A percentile compares a stretch with the other conserved stretches of the same genome.
Evolutionary conservation across 257 asterid species (phyloP).

Genomic region (Gynochthodes officinalis): DNA sequence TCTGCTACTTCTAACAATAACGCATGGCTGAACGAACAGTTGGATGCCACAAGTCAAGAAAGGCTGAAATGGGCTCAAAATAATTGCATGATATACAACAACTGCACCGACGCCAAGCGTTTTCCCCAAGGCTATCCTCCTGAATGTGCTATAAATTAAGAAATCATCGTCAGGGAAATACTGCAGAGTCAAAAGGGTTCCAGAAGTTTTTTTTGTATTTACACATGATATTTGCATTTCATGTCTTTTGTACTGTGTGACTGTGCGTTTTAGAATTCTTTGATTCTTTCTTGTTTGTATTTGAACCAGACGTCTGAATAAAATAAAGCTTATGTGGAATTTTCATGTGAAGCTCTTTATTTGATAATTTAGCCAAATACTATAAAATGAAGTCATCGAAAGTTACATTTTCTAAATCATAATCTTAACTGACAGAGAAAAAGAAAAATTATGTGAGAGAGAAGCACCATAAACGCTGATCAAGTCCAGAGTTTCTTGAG

Average conservation of each 20-base stretch:
- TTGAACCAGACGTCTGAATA: not conserved
- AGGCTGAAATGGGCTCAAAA: constrained; percentile 34
- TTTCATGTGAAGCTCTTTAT: too few relatives aligned
- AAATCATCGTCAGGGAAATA: not conserved
- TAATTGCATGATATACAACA: constrained; percentile 40
- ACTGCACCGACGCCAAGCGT: constrained; percentile 37
- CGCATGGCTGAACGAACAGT: constrained; percentile 31
- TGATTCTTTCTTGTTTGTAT: not conserved
- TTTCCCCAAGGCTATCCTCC: constrained; percentile 42
- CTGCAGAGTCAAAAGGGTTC: not conserved
- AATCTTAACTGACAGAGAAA: too few relatives aligned
- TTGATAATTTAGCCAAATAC: not conserved
- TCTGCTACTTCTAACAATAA: not conserved
- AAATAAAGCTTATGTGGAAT: too few relatives aligned
- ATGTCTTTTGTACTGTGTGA: not conserved
- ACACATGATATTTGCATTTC: not conserved
- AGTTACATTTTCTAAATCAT: too few relatives aligned
- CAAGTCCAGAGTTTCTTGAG: too few relatives aligned
- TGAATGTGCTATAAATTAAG: constrained; percentile 4
- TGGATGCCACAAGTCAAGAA: constrained; percentile 29
- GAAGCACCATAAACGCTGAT: too few relatives aligned
- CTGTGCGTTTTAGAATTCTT: not conserved
- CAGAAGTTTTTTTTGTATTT: not conserved
- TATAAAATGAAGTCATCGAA: too few relatives aligned
- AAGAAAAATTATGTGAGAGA: too few relatives aligned